Base-by-base conservation (phyloP, 345 rosid species). In the Salix caprea region DNA sequence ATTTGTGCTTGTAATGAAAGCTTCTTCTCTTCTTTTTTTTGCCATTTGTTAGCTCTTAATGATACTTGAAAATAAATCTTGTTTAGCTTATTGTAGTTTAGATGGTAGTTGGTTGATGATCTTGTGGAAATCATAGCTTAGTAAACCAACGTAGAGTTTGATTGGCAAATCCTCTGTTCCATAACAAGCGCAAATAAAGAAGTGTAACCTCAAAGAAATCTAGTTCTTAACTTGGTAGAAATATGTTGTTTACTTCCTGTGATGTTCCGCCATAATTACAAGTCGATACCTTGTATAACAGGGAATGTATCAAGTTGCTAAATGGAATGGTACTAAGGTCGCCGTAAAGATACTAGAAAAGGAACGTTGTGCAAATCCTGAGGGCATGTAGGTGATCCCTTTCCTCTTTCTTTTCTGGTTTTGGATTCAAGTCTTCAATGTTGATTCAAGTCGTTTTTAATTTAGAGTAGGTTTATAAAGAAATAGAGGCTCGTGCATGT, bases 271-370 rank as follows among this genome's bases (percentile, higher is more conserved):
- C 60, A 40, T 48, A 44, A 46, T 30, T 58, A 66, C 26, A 52
- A 58, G 34, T 67, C 58, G 24, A 30, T 72, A 28, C 15, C 52
- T 77, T 56, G 52, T 62, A 39, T 77, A 64, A 64, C 89, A 96
- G 98, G 99, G 99, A 70, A 61, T 89, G 34, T 96, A 91, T 88
- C 99, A 96, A 89, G 92, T 93, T 54, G 99, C 97, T 76, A 96
- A 92, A 84, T 96, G 99, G 99, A 96, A 96, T 80, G 99, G 98
- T 67, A 93, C 98, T 13, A 91, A 93, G 84, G 97, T 96, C 67
- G 79, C 94, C 2, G 97, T 93, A 15, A 96, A 96, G 89, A 96
- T 96, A 81, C 88, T 91, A 34, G 98, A 96, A 56, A 90, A 81
- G 85, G 95, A 93, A 65, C 83, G 90, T 78, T 89, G 80, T 70